Percentiles rank a stretch among this genome's conserved stretches.
These are phyloP conservation scores for Epichloe scottii DNA, from an alignment of 2,329 filamentous ascomycete species.

Conservation along the genomic window DNA sequence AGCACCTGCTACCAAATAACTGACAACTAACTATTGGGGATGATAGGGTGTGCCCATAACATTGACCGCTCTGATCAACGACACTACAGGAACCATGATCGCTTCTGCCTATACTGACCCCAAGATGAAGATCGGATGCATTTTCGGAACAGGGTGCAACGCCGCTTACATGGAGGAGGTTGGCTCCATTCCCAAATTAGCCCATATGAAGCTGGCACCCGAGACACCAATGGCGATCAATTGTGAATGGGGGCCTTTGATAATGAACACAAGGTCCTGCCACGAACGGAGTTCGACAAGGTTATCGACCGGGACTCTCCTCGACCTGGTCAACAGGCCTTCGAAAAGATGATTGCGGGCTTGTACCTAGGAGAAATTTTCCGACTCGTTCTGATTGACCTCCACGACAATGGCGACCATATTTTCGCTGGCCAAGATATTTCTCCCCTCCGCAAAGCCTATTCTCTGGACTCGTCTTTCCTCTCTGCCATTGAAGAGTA, in stretches of 20 bases:
- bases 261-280: slow-evolving; percentile 81
- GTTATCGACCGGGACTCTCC: slow-evolving; percentile 86
- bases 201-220: slow-evolving; percentile 75
- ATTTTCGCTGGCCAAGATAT: slow-evolving; percentile 82
- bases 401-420: slow-evolving; percentile 66
- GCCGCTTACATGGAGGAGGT: slow-evolving; percentile 95
- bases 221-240: slow-evolving; percentile 89
- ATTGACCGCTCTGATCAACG: slow-evolving; percentile 86
- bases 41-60: slow-evolving; percentile 75
- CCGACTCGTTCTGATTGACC: slow-evolving; percentile 72
- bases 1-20: background rate
- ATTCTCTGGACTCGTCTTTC: slow-evolving; percentile 87
- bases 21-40: background rate
- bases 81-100: slow-evolving; percentile 93
- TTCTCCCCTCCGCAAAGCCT: slow-evolving; percentile 67
- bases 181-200: slow-evolving; percentile 85
- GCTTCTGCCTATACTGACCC: slow-evolving; percentile 94
- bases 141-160: slow-evolving; percentile 97
- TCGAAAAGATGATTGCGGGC: slow-evolving; percentile 96
- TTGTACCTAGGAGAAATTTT: slow-evolving; percentile 92
- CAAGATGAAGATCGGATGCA: slow-evolving; percentile 88
- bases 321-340: slow-evolving; percentile 84
- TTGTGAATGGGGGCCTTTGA: slow-evolving; percentile 96
- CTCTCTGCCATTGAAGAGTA: slow-evolving; percentile 83
- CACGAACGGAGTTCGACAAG: slow-evolving; percentile 73